Percentiles rank a stretch among this genome's conserved stretches.
Evolutionary conservation across 1,284 basidiomycete genomes (phyloP).

Genomic region (Rugosomyces carneus): DNA sequence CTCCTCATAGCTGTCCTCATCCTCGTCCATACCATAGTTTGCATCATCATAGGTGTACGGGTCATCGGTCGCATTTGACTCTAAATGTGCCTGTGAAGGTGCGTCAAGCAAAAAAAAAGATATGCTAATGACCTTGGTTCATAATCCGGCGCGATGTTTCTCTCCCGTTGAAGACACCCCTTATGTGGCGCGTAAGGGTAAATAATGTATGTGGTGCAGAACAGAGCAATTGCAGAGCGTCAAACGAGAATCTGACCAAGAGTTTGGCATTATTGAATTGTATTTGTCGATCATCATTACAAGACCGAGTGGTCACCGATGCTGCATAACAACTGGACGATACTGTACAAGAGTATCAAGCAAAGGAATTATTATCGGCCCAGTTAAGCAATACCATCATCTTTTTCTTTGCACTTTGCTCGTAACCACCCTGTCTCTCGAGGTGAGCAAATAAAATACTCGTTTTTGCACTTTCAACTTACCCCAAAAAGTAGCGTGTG

Average conservation of each 20-base stretch:
- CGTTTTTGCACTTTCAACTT: constrained; percentile 22
- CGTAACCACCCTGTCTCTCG: constrained; percentile 49
- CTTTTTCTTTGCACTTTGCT: constrained; percentile 45
- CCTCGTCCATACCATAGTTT: constrained; percentile 51
- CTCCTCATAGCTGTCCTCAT: constrained; percentile 66
- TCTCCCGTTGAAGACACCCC: background rate
- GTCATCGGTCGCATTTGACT: constrained; percentile 42
- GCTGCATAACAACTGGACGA: no score
- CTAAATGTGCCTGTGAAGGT: constrained; percentile 30
- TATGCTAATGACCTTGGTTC: constrained; percentile 12
- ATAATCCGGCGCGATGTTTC: constrained; percentile 6
- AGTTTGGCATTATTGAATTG: constrained; percentile 10
- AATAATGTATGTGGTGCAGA: constrained; percentile 1
- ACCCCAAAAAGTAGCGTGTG: constrained; percentile 74
- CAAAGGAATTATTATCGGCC: no score
- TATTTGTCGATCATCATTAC: background rate
- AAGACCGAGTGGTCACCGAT: background rate
- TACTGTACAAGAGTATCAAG: no score
- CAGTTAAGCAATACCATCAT: constrained; percentile 44
- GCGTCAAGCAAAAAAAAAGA: constrained; percentile 13
- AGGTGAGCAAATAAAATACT: background rate
- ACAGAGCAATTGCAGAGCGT: background rate
- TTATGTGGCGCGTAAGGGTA: background rate
- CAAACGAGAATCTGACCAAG: constrained; percentile 11
- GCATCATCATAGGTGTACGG: constrained; percentile 53